Percentiles rank a stretch among this genome's conserved stretches.
Conservation (phyloP, 345 rosid species). For the Arabidopsis suecica region DNA sequence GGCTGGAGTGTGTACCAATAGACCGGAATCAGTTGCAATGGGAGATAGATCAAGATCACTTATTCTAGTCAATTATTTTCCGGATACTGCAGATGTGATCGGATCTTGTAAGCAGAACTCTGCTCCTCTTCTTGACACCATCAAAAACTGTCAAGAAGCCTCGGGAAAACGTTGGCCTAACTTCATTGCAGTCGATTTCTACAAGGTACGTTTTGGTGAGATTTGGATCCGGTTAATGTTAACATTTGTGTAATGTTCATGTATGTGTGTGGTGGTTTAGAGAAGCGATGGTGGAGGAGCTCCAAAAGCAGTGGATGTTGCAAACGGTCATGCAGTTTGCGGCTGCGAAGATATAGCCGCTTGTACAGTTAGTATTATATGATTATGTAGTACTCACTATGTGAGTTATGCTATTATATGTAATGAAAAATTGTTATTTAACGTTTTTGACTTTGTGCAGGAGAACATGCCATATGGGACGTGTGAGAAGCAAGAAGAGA, state of each 20-base stretch:
- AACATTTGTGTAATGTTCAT: background rate
- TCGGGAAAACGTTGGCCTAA: conserved; percentile 90
- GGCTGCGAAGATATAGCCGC: conserved; percentile 66
- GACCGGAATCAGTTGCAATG: conserved; percentile 76
- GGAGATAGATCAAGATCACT: conserved; percentile 63
- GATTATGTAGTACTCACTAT: conserved; percentile 10
- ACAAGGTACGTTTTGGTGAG: conserved; percentile 57
- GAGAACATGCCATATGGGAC: conserved; percentile 46
- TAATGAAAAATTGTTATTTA: conserved; percentile 10
- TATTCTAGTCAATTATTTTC: conserved; percentile 73
- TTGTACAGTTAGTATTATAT: conserved; percentile 63
- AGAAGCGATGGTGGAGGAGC: conserved; percentile 92
- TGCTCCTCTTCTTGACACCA: conserved; percentile 65
- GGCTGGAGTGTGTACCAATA: conserved; percentile 70
- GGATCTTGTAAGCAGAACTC: conserved; percentile 78
- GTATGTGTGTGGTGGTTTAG: conserved; percentile 48
- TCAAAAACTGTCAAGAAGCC: conserved; percentile 60
- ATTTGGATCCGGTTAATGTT: background rate
- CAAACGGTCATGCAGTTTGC: conserved; percentile 79
- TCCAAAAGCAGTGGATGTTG: conserved; percentile 65
- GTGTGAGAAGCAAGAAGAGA: conserved; percentile 38
- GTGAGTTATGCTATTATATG: conserved; percentile 13
- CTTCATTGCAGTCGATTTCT: conserved; percentile 90
- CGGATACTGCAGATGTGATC: conserved; percentile 55
- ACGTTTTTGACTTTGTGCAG: conserved; percentile 6